These are phyloP conservation scores for Sporisorium reilianum DNA, from an alignment of 1,284 basidiomycete species.

Conservation along the genomic window DNA sequence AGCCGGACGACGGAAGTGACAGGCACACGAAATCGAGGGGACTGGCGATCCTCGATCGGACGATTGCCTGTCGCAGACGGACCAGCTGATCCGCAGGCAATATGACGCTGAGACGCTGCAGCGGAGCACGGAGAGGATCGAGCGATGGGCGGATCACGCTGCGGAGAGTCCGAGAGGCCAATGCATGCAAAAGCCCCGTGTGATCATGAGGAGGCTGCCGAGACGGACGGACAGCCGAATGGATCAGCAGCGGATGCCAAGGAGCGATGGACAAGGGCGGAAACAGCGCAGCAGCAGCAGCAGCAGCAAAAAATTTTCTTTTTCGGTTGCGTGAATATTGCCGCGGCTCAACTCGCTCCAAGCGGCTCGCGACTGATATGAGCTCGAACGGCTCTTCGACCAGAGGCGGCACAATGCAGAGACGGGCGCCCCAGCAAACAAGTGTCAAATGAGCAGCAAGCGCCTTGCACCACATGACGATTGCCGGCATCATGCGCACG, in stretches of 20 bases:
- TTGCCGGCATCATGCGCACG: background rate
- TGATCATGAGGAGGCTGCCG: background rate
- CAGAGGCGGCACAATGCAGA: conserved; percentile 15
- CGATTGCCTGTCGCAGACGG: background rate
- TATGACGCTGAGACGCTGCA: conserved; percentile 26
- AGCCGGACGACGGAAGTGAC: background rate
- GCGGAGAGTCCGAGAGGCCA: conserved; percentile 7
- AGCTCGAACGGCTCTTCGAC: conserved; percentile 16
- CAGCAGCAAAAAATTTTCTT: conserved; percentile 8
- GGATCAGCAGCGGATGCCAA: conserved; percentile 5
- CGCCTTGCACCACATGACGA: conserved; percentile 17
- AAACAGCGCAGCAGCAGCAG: background rate
- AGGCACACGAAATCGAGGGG: conserved; percentile 1
- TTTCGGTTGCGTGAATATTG: conserved; percentile 23
- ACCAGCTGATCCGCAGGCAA: conserved; percentile 7
- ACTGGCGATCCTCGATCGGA: conserved; percentile 12
- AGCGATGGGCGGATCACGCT: conserved; percentile 19
- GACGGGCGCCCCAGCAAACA: background rate
- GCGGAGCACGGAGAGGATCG: conserved; percentile 11
- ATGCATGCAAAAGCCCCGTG: conserved; percentile 19
- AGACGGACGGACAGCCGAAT: background rate
- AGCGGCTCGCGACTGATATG: conserved; percentile 30
- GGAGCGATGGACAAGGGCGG: background rate
- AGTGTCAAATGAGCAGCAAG: conserved; percentile 11
- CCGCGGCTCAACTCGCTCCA: conserved; percentile 27